Evolutionary conservation across 73 alveolate species (phyloP).

Genomic region (Paramecium pentaurelia): DNA sequence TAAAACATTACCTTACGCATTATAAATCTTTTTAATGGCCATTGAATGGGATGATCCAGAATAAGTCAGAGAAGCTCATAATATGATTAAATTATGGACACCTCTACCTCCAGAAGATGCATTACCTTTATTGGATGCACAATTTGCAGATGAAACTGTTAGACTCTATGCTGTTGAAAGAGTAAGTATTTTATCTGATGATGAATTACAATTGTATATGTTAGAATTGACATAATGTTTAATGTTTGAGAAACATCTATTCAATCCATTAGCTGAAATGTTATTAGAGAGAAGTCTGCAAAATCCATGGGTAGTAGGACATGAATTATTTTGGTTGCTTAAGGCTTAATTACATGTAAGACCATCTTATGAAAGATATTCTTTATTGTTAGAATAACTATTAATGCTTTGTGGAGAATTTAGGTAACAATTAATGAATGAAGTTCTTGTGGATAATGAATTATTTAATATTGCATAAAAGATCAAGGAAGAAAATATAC

Average conservation of each 20-base stretch:
- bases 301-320: constrained; percentile 94
- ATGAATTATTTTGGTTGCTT: constrained; percentile 89
- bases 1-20: constrained; percentile 61
- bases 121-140: constrained; percentile 75
- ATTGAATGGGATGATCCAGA: constrained; percentile 68
- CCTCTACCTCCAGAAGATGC: constrained; percentile 88
- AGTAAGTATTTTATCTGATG: constrained; percentile 88
- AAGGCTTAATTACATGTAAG: constrained; percentile 72
- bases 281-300: constrained; percentile 83
- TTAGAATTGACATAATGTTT: constrained; percentile 88
- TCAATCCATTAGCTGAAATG: constrained; percentile 92
- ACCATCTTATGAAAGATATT: constrained; percentile 81
- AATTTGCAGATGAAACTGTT: constrained; percentile 83
- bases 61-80: constrained; percentile 67
- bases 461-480: constrained; percentile 56
- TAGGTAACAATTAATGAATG: constrained; percentile 69
- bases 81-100: constrained; percentile 77
- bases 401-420: constrained; percentile 82
- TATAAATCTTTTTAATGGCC: constrained; percentile 62
- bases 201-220: constrained; percentile 89
- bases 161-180: constrained; percentile 87
- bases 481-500: constrained; percentile 25
- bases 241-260: constrained; percentile 91
- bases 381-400: constrained; percentile 72
- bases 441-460: constrained; percentile 66